Base-by-base conservation (phyloP, 768 basidiomycete species). In the Tricholoma saponaceum region DNA sequence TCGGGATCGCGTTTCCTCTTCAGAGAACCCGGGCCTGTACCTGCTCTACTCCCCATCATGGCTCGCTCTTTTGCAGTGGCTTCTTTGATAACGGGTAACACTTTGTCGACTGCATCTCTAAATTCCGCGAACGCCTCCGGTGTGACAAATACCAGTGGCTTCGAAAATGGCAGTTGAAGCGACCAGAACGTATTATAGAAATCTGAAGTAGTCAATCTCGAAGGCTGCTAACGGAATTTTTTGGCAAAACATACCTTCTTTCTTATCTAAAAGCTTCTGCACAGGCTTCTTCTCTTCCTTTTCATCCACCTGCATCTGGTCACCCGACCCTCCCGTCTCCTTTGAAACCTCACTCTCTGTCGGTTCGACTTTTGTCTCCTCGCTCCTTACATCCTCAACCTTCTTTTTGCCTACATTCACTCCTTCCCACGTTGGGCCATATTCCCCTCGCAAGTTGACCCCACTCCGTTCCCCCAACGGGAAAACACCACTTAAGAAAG, bases 141-240 rank as follows among this genome's bases (percentile, higher is more conserved):
- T 14, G 73, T 72, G 10, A 82, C 78, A 65, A 95, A 94, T 9
- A 84, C 61, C 0, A 85, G 79, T 2, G 94, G 94, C 60, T 86
- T 83, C 28, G 91, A 92, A 72, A 96, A 95, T 5, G 84, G 85
- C 4, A 87, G 76, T 65, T 97, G 94, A 7, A 96, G 76, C 0
- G 88, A 88, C 94, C 94, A 96, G 75, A 96, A 95, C 0, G 83
- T 90, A 58, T 85, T 82, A 73, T 93, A 95, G 67, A 95, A 89
- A 23, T 89, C 91, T 86, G 52, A 8, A 54, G 10, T 14, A 18
- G n/a, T 13, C 6, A 9, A 23, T 59, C 62, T 46, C 55, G 33
- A 52, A 28, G 43, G n/a, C 22, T 16, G 2, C 3, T 28, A 49
- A 39, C 22, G 51, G 10, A 13, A 32, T 49, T 7, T n/a, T 12